A percentile compares a stretch with the other conserved stretches of the same genome.
Conservation (phyloP, 352 stramenopile genomes). For the Globisporangium viniferum region DNA sequence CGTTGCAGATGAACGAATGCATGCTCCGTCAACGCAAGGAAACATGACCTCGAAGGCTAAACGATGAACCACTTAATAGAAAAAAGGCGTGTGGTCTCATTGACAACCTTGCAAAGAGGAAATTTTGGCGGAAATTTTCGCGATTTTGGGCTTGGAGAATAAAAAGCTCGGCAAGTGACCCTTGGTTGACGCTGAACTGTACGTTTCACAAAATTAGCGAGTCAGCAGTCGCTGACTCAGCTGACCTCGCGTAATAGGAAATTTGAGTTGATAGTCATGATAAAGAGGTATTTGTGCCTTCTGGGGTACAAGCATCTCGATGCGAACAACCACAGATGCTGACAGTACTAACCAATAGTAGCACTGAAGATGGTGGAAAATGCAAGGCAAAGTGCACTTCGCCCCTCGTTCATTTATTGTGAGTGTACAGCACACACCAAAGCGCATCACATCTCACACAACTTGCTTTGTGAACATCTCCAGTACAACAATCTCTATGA, state of each 20-base stretch:
- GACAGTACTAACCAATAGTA: background rate
- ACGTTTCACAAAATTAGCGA: background rate
- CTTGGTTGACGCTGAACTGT: background rate
- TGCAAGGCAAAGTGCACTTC: background rate
- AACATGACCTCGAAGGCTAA: background rate
- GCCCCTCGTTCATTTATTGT: too few relatives aligned
- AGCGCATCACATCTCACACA: background rate
- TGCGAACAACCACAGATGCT: background rate
- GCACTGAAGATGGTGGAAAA: background rate
- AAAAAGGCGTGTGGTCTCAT: background rate
- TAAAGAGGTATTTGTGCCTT: too few relatives aligned
- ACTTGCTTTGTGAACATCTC: background rate
- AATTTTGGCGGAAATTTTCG: background rate
- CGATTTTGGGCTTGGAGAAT: background rate
- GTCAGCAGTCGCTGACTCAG: background rate
- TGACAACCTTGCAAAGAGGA: too few relatives aligned
- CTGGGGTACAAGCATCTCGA: background rate
- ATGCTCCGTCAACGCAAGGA: too few relatives aligned
- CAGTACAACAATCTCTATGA: background rate
- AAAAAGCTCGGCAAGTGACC: background rate
- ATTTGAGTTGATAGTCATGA: too few relatives aligned
- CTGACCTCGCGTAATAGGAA: too few relatives aligned
- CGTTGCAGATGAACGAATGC: background rate
- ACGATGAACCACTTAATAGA: background rate
- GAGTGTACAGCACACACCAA: background rate